phyloP scores from a whole-genome alignment of 441 rosid genomes.

The Populus hybrid region DNA sequence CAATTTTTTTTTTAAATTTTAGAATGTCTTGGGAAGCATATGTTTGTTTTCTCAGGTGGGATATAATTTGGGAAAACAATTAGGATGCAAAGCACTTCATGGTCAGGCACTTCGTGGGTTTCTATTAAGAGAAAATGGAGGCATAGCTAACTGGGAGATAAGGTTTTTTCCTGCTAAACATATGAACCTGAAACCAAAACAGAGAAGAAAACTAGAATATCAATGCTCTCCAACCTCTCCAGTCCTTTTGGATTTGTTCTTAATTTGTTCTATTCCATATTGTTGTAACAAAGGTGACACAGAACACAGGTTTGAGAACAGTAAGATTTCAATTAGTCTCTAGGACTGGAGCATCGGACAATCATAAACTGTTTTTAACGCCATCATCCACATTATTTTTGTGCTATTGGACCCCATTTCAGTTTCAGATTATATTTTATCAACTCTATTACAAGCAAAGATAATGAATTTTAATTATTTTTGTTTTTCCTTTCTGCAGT shows the following conservation, averaged over 20 bases:
- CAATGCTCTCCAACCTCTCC: neutral
- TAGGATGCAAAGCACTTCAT: neutral
- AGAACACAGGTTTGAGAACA: neutral
- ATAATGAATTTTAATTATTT: constrained; percentile 12
- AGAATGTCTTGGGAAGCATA: neutral
- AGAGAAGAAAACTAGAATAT: neutral
- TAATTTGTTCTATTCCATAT: neutral
- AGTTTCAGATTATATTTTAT: neutral
- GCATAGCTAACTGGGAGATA: neutral
- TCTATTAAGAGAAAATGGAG: neutral
- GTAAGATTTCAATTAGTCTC: too few species aligned
- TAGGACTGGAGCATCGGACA: too few species aligned
- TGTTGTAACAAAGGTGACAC: neutral
- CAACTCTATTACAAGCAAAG: neutral
- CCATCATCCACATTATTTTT: neutral
- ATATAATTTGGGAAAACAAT: neutral
- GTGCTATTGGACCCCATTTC: neutral
- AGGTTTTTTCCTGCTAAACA: neutral
- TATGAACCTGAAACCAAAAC: neutral
- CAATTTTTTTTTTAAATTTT: neutral
- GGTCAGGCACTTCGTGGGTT: neutral
- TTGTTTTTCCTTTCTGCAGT: constrained; percentile 51
- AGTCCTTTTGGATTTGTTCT: neutral
- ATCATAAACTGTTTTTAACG: too few species aligned
- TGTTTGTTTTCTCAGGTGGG: neutral